These are phyloP conservation scores for Tricholoma terreum DNA, from an alignment of 768 basidiomycete genomes.

Conservation along the genomic window DNA sequence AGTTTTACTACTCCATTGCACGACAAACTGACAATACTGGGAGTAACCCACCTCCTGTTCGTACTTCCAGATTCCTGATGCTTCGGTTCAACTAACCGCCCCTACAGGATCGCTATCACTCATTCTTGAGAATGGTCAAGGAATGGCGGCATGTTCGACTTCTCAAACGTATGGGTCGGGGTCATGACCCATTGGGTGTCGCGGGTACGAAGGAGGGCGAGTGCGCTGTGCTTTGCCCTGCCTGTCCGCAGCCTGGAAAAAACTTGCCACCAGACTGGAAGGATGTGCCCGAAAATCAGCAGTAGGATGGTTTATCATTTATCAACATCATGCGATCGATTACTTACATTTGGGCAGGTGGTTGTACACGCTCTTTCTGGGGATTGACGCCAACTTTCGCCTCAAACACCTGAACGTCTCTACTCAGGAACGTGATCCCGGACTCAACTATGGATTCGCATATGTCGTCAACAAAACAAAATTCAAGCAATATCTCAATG, in stretches of 20 bases:
- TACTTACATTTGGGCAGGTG: not conserved
- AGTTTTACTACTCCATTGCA: constrained; percentile 11
- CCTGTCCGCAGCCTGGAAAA: constrained; percentile 24
- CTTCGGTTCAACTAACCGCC: not conserved
- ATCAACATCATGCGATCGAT: not conserved
- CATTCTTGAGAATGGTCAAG: constrained; percentile 15
- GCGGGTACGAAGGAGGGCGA: constrained; percentile 13
- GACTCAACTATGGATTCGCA: constrained; percentile 8
- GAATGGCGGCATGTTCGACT: constrained; percentile 17
- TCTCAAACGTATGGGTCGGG: constrained; percentile 18
- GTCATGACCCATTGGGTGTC: constrained; percentile 15
- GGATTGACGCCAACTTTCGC: constrained; percentile 23
- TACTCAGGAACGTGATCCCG: constrained; percentile 14
- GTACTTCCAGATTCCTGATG: not conserved
- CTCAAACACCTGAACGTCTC: constrained; percentile 19
- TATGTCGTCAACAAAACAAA: constrained; percentile 7
- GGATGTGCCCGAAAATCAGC: not conserved
- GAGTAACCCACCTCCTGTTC: not conserved
- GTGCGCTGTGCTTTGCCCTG: constrained; percentile 24
- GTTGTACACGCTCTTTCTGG: constrained; percentile 16
- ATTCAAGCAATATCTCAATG: not conserved
- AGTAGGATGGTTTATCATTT: not conserved
- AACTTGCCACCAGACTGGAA: constrained; percentile 23
- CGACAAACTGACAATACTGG: constrained; percentile 9
- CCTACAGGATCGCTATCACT: constrained; percentile 18